Base-by-base conservation (phyloP, 2,329 filamentous ascomycete species). In the Tolypocladium amazonense region DNA sequence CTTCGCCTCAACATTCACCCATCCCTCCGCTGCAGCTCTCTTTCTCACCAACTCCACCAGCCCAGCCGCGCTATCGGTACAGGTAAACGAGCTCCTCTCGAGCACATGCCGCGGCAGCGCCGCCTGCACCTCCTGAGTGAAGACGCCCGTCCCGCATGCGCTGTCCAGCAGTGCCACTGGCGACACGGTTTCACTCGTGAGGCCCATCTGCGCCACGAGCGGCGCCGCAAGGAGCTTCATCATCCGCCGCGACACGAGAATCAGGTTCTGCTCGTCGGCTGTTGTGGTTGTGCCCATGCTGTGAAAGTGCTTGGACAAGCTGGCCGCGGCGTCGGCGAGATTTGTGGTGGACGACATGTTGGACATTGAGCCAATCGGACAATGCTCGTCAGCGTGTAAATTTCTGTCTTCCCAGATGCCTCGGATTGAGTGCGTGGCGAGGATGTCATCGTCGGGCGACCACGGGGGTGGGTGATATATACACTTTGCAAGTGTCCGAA, bases 101-200 rank as follows among this genome's bases (percentile, higher is more conserved):
- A 80, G 70, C 6, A 77, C 68, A 1, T 75, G 65, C 9, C 66
- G 68, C 15, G 72, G 63, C 18, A 84, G 61, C 3, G 65, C 67
- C 12, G 67, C 66, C 59, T 81, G 75, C 18, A 83, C 64, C 33
- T 77, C 68, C 11, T 76, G 74, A 1, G 77, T 77, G 15, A 82
- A 71, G 20, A 81, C 72, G 0, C 81, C 82, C 4, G 75, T 73
- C 0, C 82, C 82, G 59, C 81, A 84, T 8, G 79, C 81, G 62
- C 77, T 77, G 60, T 85, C 82, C 14, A 85, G 66, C 30, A 84
- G 63, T 3, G 57, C 56, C 56, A 80, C 69, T 0, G 76, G 74
- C 7, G 62, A 71, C 43, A 50, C 54, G 0, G 30, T 58, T 4
- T 60, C 33, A 30, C 59, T 45, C 0, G 57, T 58, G 5, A 73